Percentiles rank a stretch among this genome's conserved stretches.
Evolutionary conservation across 305 asterid genomes (phyloP).

Genomic region (Plantago lanceolata): DNA sequence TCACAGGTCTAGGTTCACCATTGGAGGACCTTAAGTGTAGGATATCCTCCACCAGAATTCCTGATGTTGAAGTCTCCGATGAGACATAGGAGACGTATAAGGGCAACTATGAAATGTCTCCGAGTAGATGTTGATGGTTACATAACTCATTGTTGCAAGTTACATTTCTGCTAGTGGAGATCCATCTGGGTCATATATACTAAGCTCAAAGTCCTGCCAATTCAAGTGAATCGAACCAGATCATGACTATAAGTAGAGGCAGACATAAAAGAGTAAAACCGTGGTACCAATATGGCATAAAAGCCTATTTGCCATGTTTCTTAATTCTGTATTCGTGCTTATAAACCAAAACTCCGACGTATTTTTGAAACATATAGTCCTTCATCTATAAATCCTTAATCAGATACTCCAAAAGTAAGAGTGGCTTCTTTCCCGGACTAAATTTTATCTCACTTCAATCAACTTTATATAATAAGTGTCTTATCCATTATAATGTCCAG

Average conservation of each 20-base stretch:
- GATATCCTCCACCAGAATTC: slow-evolving; percentile 68
- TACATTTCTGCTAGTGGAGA: slow-evolving; percentile 74
- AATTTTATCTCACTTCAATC: too few relatives aligned
- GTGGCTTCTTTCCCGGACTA: too few relatives aligned
- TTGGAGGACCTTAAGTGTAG: slow-evolving; percentile 58
- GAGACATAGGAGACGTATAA: slow-evolving; percentile 66
- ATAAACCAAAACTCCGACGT: too few relatives aligned
- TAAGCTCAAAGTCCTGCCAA: slow-evolving; percentile 72
- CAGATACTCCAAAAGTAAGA: too few relatives aligned
- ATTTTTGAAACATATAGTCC: too few relatives aligned
- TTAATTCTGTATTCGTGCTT: too few relatives aligned
- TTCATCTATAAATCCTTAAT: too few relatives aligned
- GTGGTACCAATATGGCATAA: too few relatives aligned
- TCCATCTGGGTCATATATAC: slow-evolving; percentile 52
- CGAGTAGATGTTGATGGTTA: slow-evolving; percentile 37
- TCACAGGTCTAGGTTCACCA: slow-evolving; percentile 35
- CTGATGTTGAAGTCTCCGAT: slow-evolving; percentile 80
- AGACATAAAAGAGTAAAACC: too few relatives aligned
- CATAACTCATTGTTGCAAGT: slow-evolving; percentile 64
- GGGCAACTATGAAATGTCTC: slow-evolving; percentile 52
- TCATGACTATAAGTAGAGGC: background rate
- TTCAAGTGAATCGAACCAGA: slow-evolving; percentile 14
- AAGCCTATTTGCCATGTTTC: too few relatives aligned
- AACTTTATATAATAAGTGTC: too few relatives aligned
- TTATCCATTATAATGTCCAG: too few relatives aligned